Base-by-base conservation (phyloP, 2,329 filamentous ascomycete species). In the Dactylellina parvicollis region DNA sequence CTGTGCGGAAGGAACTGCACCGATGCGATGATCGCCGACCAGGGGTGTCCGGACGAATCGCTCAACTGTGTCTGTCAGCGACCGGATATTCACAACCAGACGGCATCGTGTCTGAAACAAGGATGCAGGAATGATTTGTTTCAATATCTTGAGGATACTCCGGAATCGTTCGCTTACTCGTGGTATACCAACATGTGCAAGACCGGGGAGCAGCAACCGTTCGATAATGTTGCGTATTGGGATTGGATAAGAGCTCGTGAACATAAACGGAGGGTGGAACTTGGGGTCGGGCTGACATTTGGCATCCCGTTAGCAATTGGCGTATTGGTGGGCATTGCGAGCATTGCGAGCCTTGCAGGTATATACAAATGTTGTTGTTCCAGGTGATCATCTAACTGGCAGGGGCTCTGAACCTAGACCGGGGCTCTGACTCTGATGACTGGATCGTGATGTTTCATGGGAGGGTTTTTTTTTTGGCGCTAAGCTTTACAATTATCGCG, bases 101-200 rank as follows among this genome's bases (percentile, higher is more conserved):
- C 56, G 20, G 40, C 7, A 5, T 2, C 28, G n/a, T 60, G 55
- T 28, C 40, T 60, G 4, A 47, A 34, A 3, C 4, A 32, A 60
- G 42, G 24, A 7, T 60, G 38, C 18, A 26, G 20, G 1, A 16
- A 22, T 18, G 24, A 30, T 30, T 3, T 28, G 10, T 32, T 59
- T 14, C n/a, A 22, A 8, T 47, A n/a, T 20, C 8, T 44, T n/a
- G 38, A 22, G 8, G 56, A 47, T 18, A 14, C 56, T 9, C 36
- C 54, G 5, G 54, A 60, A 16, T 8, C 47, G 18, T 60, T 60
- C 16, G 40, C 42, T 2, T 36, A 30, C 8, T 47, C 40, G 14
- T 60, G 56, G 56, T 60, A 60, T 18, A 57, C 54, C 5, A 28
- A 44, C n/a, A 46, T 57, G 54, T 57, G 54, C 20, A 22, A 60